Percentiles rank a stretch among this genome's conserved stretches.
Conservation (phyloP, 371 early-diverging fungal genomes). For the Mucor lusitanicus region DNA sequence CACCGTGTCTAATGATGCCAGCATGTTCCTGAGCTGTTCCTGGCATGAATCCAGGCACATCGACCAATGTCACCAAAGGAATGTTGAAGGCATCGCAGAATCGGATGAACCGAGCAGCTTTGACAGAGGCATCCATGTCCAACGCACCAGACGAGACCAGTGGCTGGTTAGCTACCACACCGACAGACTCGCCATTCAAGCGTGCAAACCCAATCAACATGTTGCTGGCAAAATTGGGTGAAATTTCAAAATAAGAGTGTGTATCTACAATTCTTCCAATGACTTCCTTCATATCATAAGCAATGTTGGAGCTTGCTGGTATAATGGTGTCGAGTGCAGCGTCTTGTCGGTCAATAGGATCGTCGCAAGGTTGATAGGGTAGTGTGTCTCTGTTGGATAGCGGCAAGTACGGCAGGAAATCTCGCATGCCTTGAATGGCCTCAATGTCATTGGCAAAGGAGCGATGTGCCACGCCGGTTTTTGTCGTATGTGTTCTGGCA, state of each 20-base stretch:
- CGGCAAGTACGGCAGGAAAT: slow-evolving; percentile 89
- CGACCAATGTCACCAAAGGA: slow-evolving; percentile 94
- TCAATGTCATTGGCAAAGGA: slow-evolving; percentile 95
- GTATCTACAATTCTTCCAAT: slow-evolving; percentile 85
- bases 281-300: slow-evolving; percentile 96
- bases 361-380: slow-evolving; percentile 73
- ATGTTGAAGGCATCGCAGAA: slow-evolving; percentile 97
- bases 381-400: slow-evolving; percentile 76
- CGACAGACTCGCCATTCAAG: slow-evolving; percentile 88
- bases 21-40: slow-evolving; percentile 95
- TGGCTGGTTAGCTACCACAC: slow-evolving; percentile 96
- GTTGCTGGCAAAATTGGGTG: slow-evolving; percentile 93
- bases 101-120: slow-evolving; percentile 95
- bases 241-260: slow-evolving; percentile 87
- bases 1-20: slow-evolving; percentile 97
- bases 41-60: slow-evolving; percentile 97
- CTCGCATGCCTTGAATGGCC: slow-evolving; percentile 86
- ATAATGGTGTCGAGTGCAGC: slow-evolving; percentile 85
- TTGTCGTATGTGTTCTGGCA: slow-evolving; percentile 88
- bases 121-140: slow-evolving; percentile 94
- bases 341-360: slow-evolving; percentile 76
- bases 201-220: slow-evolving; percentile 92
- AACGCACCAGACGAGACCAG: slow-evolving; percentile 94
- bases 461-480: slow-evolving; percentile 89
- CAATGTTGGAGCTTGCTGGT: slow-evolving; percentile 87